phyloP scores from a whole-genome alignment of 305 asterid species.

The Rubia balearica region DNA sequence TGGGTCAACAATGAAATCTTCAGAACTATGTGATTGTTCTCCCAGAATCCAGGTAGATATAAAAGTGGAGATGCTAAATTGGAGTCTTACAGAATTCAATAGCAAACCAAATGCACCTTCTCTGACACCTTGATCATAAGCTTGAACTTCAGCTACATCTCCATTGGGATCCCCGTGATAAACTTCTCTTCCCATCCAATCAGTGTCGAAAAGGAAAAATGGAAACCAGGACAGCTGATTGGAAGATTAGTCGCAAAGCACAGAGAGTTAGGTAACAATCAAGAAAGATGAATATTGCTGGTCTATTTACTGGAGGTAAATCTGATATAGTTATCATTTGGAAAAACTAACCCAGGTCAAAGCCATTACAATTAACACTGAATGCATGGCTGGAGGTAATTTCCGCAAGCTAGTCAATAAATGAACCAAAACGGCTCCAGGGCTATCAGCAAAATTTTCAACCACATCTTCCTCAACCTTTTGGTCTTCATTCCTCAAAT shows the following conservation, averaged over 20 bases:
- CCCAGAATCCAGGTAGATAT: slow-evolving; percentile 6
- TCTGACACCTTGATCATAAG: slow-evolving; percentile 94
- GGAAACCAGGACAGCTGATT: slow-evolving; percentile 95
- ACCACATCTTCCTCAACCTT: slow-evolving; percentile 36
- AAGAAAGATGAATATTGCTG: slow-evolving; percentile 4
- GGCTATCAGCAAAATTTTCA: slow-evolving; percentile 61
- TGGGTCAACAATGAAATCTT: slow-evolving; percentile 2
- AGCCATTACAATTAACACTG: slow-evolving; percentile 96
- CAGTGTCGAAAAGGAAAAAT: slow-evolving; percentile 96
- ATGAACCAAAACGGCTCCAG: slow-evolving; percentile 96
- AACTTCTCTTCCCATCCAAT: slow-evolving; percentile 99
- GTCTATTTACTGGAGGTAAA: not conserved
- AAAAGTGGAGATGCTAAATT: slow-evolving; percentile 32
- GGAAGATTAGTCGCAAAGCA: slow-evolving; percentile 16
- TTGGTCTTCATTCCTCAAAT: slow-evolving; percentile 33
- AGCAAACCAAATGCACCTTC: slow-evolving; percentile 99
- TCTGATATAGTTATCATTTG: slow-evolving; percentile 3
- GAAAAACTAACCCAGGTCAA: slow-evolving; percentile 80
- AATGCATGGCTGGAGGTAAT: slow-evolving; percentile 94
- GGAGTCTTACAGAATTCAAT: slow-evolving; percentile 98
- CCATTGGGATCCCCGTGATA: slow-evolving; percentile 95
- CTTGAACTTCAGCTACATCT: slow-evolving; percentile 51
- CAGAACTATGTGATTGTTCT: not conserved
- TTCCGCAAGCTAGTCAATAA: slow-evolving; percentile 91
- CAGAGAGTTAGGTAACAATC: not conserved